Evolutionary conservation across 2,329 filamentous ascomycete species (phyloP).

Genomic region (Ophioceras dolichostomum): DNA sequence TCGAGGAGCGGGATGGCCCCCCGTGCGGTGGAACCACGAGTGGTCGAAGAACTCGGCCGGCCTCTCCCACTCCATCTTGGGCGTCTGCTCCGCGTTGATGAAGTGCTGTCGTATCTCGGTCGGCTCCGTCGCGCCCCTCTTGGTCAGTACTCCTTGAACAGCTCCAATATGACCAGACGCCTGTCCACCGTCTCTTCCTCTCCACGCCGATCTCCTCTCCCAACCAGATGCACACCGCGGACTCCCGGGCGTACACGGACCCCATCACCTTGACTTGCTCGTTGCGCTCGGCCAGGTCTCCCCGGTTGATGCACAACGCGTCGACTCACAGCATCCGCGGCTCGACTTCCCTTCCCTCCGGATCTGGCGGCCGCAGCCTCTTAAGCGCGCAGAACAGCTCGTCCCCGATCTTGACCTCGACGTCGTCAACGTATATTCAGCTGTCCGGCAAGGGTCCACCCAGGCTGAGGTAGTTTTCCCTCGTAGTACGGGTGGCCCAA

Average conservation of each 20-base stretch:
- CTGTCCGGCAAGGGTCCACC: background rate
- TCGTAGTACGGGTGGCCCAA: background rate
- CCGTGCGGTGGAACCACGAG: background rate
- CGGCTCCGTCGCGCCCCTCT: too few species aligned
- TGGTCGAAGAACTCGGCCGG: background rate
- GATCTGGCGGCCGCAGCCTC: background rate
- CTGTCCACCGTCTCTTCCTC: background rate
- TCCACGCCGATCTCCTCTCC: background rate
- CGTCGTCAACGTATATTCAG: background rate
- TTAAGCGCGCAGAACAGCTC: background rate
- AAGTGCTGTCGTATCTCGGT: background rate
- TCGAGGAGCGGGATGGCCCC: background rate
- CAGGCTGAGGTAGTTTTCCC: background rate
- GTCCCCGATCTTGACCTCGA: background rate
- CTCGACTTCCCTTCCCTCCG: background rate
- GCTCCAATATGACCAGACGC: background rate
- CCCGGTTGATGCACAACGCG: constrained; percentile 9
- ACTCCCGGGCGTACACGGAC: constrained; percentile 3
- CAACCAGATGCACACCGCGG: background rate
- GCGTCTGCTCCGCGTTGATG: background rate
- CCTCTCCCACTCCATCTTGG: background rate
- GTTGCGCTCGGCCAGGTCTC: constrained; percentile 7
- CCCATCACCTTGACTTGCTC: constrained; percentile 7
- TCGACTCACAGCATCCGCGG: constrained; percentile 6
- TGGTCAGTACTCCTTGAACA: background rate